phyloP scores from a whole-genome alignment of 2,329 filamentous ascomycete species.

The Alternaria solani region DNA sequence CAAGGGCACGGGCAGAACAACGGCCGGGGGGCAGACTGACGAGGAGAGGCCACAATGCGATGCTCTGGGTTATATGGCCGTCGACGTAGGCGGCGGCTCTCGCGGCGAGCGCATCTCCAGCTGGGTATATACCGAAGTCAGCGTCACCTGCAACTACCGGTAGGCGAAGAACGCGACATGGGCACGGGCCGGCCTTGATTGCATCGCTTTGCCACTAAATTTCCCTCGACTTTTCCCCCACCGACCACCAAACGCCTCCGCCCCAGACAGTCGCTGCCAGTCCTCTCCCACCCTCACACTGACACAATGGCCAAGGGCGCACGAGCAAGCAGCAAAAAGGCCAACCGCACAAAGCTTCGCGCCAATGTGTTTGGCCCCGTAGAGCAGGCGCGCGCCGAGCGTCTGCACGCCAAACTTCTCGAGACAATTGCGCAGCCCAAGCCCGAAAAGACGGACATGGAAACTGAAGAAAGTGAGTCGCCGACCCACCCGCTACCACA shows the following conservation, averaged over 20 bases:
- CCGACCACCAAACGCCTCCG: slow-evolving; percentile 10
- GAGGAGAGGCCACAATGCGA: neutral
- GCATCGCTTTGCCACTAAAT: slow-evolving; percentile 34
- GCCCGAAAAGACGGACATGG: slow-evolving; percentile 60
- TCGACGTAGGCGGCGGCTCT: slow-evolving; percentile 34
- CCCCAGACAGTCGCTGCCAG: slow-evolving; percentile 10
- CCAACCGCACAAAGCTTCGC: slow-evolving; percentile 83
- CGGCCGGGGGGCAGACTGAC: neutral
- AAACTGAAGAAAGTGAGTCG: slow-evolving; percentile 53
- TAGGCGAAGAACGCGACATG: slow-evolving; percentile 28
- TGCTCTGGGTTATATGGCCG: slow-evolving; percentile 17
- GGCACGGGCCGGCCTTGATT: slow-evolving; percentile 24
- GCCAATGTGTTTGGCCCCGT: slow-evolving; percentile 83
- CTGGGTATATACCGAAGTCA: slow-evolving; percentile 29
- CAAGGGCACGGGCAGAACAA: neutral
- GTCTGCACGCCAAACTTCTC: slow-evolving; percentile 84
- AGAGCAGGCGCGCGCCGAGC: slow-evolving; percentile 79
- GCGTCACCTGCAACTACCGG: slow-evolving; percentile 22
- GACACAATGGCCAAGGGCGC: slow-evolving; percentile 84
- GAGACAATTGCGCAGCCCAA: slow-evolving; percentile 81
- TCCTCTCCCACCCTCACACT: neutral
- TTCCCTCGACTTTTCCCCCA: slow-evolving; percentile 19
- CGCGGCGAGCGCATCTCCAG: slow-evolving; percentile 32
- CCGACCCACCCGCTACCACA: neutral
- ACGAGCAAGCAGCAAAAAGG: slow-evolving; percentile 79